Evolutionary conservation across 148 eudicot species (phyloP).

Genomic region (Fallopia convolvulus): DNA sequence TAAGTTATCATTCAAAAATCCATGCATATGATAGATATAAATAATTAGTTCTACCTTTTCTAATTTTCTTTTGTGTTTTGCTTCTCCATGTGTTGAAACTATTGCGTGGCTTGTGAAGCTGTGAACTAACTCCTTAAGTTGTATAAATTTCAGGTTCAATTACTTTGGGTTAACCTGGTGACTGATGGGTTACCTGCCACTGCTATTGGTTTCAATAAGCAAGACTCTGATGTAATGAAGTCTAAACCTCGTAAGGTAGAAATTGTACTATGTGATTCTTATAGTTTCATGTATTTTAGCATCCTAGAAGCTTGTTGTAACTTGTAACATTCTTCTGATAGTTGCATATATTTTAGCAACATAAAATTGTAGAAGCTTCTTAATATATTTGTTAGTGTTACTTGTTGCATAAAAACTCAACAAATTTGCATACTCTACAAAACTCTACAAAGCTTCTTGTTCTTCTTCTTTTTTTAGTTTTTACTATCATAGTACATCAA

Average conservation of each 20-base stretch:
- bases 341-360: background rate
- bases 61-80: background rate
- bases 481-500: background rate
- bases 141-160: constrained; percentile 60
- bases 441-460: background rate
- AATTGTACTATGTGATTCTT: background rate
- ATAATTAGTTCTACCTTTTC: background rate
- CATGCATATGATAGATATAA: background rate
- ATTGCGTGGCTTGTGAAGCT: constrained; percentile 5
- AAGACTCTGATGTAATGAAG: constrained; percentile 98
- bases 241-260: constrained; percentile 95
- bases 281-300: background rate
- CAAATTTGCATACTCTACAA: background rate
- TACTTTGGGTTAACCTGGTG: constrained; percentile 98
- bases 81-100: background rate
- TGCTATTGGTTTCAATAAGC: constrained; percentile 98
- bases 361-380: background rate
- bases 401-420: background rate
- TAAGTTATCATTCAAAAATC: background rate
- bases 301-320: background rate
- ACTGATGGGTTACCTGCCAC: constrained; percentile 99
- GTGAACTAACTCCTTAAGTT: background rate
- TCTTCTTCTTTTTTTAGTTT: background rate
- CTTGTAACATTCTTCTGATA: background rate
- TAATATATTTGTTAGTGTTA: background rate